phyloP scores from a whole-genome alignment of 192 early-diverging fungal species.

The Entomortierella parvispora region DNA sequence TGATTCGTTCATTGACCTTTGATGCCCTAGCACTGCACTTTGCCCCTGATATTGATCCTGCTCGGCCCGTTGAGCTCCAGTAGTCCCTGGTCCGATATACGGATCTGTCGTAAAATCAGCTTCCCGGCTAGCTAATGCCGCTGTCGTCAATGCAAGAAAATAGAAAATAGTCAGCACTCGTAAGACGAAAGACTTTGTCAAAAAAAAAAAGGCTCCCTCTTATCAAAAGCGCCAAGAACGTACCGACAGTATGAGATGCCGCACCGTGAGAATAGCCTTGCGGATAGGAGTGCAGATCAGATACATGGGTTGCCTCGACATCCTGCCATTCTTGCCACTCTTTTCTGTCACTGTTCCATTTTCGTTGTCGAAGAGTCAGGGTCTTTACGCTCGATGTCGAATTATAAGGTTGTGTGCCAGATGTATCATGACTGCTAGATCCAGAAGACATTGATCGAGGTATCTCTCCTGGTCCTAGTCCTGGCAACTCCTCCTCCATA shows the following conservation, averaged over 20 bases:
- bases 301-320: conserved; percentile 34
- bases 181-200: too few relatives aligned
- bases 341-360: conserved; percentile 41
- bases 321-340: conserved; percentile 55
- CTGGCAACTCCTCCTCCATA: conserved; percentile 17
- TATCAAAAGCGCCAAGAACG: too few relatives aligned
- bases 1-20: conserved; percentile 23
- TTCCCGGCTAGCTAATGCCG: not conserved
- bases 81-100: too few relatives aligned
- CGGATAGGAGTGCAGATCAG: not conserved
- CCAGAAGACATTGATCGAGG: not conserved
- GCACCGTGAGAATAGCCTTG: too few relatives aligned
- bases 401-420: not conserved
- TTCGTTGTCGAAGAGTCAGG: conserved; percentile 34
- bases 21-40: conserved; percentile 20
- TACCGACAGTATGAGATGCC: too few relatives aligned
- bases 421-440: not conserved
- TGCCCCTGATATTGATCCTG: conserved; percentile 2
- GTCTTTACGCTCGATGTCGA: conserved; percentile 3
- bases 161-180: too few relatives aligned
- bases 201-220: too few relatives aligned
- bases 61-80: too few relatives aligned
- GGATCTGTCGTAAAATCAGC: not conserved
- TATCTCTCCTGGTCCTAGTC: not conserved
- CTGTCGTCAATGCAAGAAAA: not conserved